These are phyloP conservation scores for Gentiana straminea DNA, from an alignment of 257 asterid species.

Conservation along the genomic window DNA sequence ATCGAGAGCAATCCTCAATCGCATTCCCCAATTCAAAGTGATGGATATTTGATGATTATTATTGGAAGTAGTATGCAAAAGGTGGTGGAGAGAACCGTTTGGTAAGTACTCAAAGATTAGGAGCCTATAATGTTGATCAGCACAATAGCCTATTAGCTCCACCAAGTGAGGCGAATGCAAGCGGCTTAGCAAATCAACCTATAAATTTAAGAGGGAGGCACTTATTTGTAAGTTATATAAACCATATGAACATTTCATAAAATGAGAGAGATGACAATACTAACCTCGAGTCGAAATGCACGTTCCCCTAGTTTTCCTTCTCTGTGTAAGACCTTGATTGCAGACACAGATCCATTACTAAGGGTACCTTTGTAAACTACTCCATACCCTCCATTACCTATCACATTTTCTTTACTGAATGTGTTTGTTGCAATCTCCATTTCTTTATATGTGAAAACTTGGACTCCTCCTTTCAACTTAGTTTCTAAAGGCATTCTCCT, in stretches of 20 bases:
- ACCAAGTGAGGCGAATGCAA: slow-evolving; percentile 46
- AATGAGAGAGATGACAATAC: slow-evolving; percentile 9
- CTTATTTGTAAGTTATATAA: too few relatives aligned
- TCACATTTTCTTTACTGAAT: slow-evolving; percentile 39
- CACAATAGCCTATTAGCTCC: slow-evolving; percentile 72
- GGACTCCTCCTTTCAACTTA: slow-evolving; percentile 40
- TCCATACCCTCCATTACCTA: slow-evolving; percentile 36
- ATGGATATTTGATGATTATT: neutral
- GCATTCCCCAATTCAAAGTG: slow-evolving; percentile 45
- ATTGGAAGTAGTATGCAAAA: slow-evolving; percentile 32
- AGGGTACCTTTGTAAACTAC: slow-evolving; percentile 50
- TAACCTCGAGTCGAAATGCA: slow-evolving; percentile 68
- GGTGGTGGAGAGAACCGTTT: slow-evolving; percentile 40
- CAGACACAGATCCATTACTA: slow-evolving; percentile 50
- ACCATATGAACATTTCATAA: slow-evolving; percentile 5
- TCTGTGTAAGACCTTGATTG: slow-evolving; percentile 48
- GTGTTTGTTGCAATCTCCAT: slow-evolving; percentile 48
- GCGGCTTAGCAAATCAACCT: slow-evolving; percentile 71
- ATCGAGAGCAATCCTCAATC: slow-evolving; percentile 56
- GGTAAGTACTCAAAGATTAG: slow-evolving; percentile 63
- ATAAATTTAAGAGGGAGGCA: neutral
- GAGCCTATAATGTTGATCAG: slow-evolving; percentile 64
- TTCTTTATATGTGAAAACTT: slow-evolving; percentile 57
- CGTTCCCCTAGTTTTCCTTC: slow-evolving; percentile 69
- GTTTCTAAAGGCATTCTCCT: slow-evolving; percentile 13